A percentile compares a stretch with the other conserved stretches of the same genome.
These are phyloP conservation scores for Penicillium flavigenum DNA, from an alignment of 495 filamentous ascomycete species.

Conservation along the genomic window DNA sequence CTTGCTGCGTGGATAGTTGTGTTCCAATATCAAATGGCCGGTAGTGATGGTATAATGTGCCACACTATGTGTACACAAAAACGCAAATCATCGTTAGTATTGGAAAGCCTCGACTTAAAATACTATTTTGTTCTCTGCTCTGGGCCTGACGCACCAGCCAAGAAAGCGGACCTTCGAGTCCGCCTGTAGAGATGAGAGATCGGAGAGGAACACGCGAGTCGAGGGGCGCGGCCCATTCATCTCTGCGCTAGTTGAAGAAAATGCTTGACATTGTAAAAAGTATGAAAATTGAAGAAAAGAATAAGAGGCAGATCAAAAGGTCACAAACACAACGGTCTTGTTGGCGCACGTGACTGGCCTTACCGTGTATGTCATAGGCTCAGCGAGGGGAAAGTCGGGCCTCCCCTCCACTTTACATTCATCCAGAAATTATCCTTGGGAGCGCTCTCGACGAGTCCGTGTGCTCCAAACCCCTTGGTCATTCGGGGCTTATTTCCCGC, in stretches of 20 bases:
- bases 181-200: slow-evolving; percentile 51
- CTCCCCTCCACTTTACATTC: slow-evolving; percentile 26
- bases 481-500: not conserved
- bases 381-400: slow-evolving; percentile 37
- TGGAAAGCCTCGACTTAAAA: not conserved
- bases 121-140: not conserved
- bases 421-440: slow-evolving; percentile 8
- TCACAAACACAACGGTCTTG: not conserved
- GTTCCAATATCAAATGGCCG: slow-evolving; percentile 64
- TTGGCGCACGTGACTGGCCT: slow-evolving; percentile 36
- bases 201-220: slow-evolving; percentile 64
- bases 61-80: slow-evolving; percentile 52
- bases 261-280: slow-evolving; percentile 5
- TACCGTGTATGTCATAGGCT: slow-evolving; percentile 44
- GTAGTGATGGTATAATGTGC: slow-evolving; percentile 59
- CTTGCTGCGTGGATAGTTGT: slow-evolving; percentile 56
- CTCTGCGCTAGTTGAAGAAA: slow-evolving; percentile 9
- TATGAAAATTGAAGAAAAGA: not conserved
- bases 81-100: slow-evolving; percentile 7
- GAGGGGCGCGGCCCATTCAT: slow-evolving; percentile 66
- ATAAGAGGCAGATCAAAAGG: slow-evolving; percentile 7
- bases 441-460: not conserved
- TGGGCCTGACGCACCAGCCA: slow-evolving; percentile 67
- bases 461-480: not conserved
- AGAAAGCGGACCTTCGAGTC: slow-evolving; percentile 86